Evolutionary conservation across 2,329 filamentous ascomycete species (phyloP), one percentile per base, ranked within the genome.

Genomic region (Colletotrichum navitas): DNA sequence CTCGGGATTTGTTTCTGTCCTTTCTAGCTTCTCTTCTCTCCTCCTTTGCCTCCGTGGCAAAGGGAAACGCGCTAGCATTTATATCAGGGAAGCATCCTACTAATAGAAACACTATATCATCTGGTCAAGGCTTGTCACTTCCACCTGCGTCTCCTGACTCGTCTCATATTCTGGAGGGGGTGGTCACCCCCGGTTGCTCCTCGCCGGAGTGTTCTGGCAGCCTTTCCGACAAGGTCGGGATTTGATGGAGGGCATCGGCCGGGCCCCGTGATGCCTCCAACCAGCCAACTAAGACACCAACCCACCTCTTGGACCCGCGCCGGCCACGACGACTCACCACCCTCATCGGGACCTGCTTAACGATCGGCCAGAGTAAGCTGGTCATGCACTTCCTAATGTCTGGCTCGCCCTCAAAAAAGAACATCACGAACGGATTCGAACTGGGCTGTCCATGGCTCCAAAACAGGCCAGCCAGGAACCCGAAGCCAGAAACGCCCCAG

Each of bases 271-370:
- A 72, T 69, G 60, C 70, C 45, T 61, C 52, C 61, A 66, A 55
- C 51, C 66, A 72, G 61, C 54, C 52, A 69, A 29, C 66, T 62
- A 71, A 71, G 70, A 72, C 70, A 72, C 49, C 43, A 62, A 52
- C 51, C 60, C 55, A 61, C 61, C 55, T 51, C 51, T 56, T 72
- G 60, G 43, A 61, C 47, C 67, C 66, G 67, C 70, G 61, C 67
- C 70, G 70, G 54, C 56, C 61, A 55, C 61, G 39, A 61, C 69
- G 63, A 68, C 65, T 68, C 43, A 51, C 45, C 56, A 72, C 61
- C 63, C 51, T 39, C 68, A 73, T 73, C 69, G 72, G 69, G 64
- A 72, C 60, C 59, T 73, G 68, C 55, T 72, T 69, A 64, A 69
- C 21, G 64, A 73, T 73, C 72, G 69, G 47, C 64, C 29, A 52